Conservation (phyloP, 2,329 filamentous ascomycete genomes). For the Myriosclerotinia duriaeana region DNA sequence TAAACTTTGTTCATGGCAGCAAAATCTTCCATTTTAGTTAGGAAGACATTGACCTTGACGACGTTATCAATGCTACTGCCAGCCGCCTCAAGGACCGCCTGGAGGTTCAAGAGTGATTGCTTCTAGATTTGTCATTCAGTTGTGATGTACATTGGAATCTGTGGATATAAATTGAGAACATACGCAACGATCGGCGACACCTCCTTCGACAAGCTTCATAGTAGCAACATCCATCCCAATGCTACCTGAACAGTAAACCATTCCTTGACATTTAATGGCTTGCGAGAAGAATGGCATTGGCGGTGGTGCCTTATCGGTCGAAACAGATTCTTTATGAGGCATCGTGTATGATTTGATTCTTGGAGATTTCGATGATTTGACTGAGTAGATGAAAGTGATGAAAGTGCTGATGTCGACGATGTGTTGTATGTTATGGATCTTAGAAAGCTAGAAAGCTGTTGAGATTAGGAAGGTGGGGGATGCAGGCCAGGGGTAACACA, state of each 20-base stretch:
- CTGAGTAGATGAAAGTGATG: neutral
- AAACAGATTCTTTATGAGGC: constrained; percentile 29
- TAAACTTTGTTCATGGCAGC: constrained; percentile 58
- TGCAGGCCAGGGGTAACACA: neutral
- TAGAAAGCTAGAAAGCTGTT: constrained; percentile 5
- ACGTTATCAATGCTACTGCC: constrained; percentile 59
- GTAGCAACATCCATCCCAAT: constrained; percentile 59
- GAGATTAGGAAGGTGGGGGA: neutral
- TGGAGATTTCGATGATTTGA: constrained; percentile 41
- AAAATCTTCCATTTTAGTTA: constrained; percentile 66
- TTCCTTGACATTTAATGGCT: constrained; percentile 61
- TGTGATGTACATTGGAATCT: neutral
- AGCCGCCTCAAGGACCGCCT: constrained; percentile 58
- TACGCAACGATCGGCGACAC: constrained; percentile 55
- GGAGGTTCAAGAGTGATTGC: constrained; percentile 59
- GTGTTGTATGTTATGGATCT: too few relatives aligned
- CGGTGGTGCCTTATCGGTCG: constrained; percentile 44
- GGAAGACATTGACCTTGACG: constrained; percentile 66
- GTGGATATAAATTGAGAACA: constrained; percentile 28
- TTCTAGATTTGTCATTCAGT: constrained; percentile 40
- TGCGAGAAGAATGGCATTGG: constrained; percentile 59
- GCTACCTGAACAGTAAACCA: constrained; percentile 69
- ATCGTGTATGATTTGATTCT: constrained; percentile 21
- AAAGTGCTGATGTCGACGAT: neutral
- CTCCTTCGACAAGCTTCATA: constrained; percentile 54